A percentile compares a stretch with the other conserved stretches of the same genome.
phyloP scores from a whole-genome alignment of 164 flowering plant species.

The Nymphaea colorata region DNA sequence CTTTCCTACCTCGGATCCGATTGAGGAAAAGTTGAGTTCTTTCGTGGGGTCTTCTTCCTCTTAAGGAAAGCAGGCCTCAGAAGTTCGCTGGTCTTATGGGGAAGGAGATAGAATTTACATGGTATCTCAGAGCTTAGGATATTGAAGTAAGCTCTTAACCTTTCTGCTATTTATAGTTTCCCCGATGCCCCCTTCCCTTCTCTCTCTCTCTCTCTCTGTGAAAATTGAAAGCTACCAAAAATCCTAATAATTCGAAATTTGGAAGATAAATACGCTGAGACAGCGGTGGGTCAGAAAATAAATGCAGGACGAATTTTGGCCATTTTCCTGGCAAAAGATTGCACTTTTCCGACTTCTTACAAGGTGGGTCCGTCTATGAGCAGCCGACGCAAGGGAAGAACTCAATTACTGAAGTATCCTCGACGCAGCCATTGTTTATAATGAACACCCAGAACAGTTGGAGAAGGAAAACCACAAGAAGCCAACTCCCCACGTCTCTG shows the following conservation, averaged over 20 bases:
- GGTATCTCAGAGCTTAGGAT: too few relatives aligned
- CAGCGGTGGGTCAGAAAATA: background rate
- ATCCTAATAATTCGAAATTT: background rate
- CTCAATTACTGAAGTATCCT: background rate
- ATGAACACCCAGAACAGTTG: background rate
- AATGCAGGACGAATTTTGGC: background rate
- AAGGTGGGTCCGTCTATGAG: background rate
- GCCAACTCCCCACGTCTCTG: too few relatives aligned
- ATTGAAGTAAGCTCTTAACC: too few relatives aligned
- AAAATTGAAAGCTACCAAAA: background rate
- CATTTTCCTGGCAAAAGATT: background rate
- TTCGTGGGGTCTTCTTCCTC: too few relatives aligned
- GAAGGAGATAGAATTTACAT: too few relatives aligned
- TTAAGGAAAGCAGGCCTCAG: too few relatives aligned
- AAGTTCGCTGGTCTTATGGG: too few relatives aligned
- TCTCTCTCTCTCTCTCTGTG: background rate
- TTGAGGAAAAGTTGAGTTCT: too few relatives aligned
- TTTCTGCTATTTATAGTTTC: background rate
- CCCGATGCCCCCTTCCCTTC: background rate
- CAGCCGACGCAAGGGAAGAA: background rate
- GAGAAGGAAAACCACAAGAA: too few relatives aligned
- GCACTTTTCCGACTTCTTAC: background rate
- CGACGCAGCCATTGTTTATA: background rate
- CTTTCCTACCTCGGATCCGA: too few relatives aligned
- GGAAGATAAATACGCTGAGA: background rate